Conservation (phyloP, 257 asterid species). For the Solanum sparsipilum region DNA sequence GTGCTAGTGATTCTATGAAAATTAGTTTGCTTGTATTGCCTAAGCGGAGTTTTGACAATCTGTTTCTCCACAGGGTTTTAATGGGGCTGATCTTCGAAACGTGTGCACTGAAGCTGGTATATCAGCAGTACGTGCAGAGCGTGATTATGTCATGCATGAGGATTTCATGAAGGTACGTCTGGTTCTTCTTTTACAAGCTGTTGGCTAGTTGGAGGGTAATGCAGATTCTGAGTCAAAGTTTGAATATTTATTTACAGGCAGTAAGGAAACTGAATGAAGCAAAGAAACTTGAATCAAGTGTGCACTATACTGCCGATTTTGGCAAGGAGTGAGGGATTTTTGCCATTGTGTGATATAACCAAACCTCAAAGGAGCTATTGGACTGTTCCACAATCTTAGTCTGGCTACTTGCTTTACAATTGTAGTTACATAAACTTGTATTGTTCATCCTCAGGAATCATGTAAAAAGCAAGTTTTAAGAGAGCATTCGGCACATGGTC, state of each 20-base stretch:
- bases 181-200: neutral
- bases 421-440: neutral
- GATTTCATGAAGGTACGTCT: slow-evolving; percentile 26
- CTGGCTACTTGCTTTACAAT: neutral
- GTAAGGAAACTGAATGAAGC: slow-evolving; percentile 67
- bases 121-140: slow-evolving; percentile 20
- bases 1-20: neutral
- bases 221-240: neutral
- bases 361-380: neutral
- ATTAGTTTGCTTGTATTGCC: neutral
- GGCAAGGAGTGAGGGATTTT: slow-evolving; percentile 38
- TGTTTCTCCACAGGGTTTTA: slow-evolving; percentile 17
- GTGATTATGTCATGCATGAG: slow-evolving; percentile 28
- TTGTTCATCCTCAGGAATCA: neutral
- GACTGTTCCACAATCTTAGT: neutral
- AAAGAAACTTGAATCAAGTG: slow-evolving; percentile 65
- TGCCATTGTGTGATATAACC: neutral
- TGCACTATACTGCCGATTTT: slow-evolving; percentile 53
- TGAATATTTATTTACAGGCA: slow-evolving; percentile 27
- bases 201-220: neutral
- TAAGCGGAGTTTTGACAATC: neutral
- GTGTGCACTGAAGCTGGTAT: slow-evolving; percentile 32
- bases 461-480: neutral
- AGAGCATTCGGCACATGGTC: neutral
- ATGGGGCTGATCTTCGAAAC: slow-evolving; percentile 29